Base-by-base conservation (phyloP, 2,329 filamentous ascomycete genomes). In the Aspergillus pseudoglaucus region DNA sequence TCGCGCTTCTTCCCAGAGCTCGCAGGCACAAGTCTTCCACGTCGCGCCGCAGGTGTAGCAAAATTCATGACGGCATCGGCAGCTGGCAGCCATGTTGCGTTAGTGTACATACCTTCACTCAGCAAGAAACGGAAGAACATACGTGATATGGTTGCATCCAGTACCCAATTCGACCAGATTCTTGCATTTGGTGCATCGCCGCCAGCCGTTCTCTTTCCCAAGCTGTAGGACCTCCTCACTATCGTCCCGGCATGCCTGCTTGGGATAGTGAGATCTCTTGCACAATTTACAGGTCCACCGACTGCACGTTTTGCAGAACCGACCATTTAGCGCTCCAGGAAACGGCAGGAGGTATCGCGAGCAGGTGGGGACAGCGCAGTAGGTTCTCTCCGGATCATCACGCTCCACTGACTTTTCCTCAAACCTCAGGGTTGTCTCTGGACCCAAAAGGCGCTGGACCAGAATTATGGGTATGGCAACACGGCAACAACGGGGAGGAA, bases 181-280 rank as follows among this genome's bases (percentile, higher is more conserved):
- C 53, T 78, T 81, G 69, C 90, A 95, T 53, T 76, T 82, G 62
- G 83, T 84, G 65, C 88, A 95, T 42, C 81, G 76, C 64, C 88
- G 84, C 84, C 85, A 90, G 20, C 85, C 85, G 45, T 83, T 75
- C 22, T 82, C 74, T 55, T 82, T 81, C 6, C 83, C 84, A 49
- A 85, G 75, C 44, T 81, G 77, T 3, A 88, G 70, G n/a, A 65
- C 43, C 14, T 58, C 57, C 39, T 63, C 53, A n/a, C 56, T 41
- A 32, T 62, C 57, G 2, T 60, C 44, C 2, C 55, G 57, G 42
- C 63, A 68, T 30, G 58, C 49, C 6, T 54, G 46, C 1, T 18
- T 27, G 45, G 64, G 60, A 14, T 10, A 9, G 43, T 47, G 8
- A 12, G 6, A 10, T 44, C 46, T 46, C 37, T 64, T 65, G 49